These are phyloP conservation scores for Myxozyma mucilagina DNA, from an alignment of 805 yeast genomes.

Conservation along the genomic window DNA sequence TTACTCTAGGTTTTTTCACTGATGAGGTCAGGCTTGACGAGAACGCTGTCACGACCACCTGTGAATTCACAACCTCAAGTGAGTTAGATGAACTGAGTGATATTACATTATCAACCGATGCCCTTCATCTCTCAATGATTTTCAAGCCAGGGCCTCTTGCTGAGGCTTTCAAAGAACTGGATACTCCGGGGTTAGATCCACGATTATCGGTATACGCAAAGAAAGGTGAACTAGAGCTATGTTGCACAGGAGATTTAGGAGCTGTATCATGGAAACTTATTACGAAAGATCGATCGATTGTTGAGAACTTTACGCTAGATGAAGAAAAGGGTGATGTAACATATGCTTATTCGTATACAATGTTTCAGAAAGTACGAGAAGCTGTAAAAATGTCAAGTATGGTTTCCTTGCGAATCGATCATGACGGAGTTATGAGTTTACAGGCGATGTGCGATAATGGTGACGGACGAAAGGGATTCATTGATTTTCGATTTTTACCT, in stretches of 20 bases:
- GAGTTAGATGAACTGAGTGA: constrained; percentile 12
- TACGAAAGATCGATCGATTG: constrained; percentile 10
- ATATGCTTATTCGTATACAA: constrained; percentile 5
- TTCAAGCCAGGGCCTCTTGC: constrained; percentile 19
- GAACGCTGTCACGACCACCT: constrained; percentile 30
- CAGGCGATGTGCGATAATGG: constrained; percentile 35
- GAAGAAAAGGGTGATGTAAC: not conserved
- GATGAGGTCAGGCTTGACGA: constrained; percentile 24
- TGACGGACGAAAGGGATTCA: constrained; percentile 30
- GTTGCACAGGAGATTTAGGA: constrained; percentile 20
- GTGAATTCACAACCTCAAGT: constrained; percentile 32
- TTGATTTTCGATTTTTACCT: constrained; percentile 33
- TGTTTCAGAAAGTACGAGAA: constrained; percentile 25
- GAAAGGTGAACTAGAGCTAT: constrained; percentile 2
- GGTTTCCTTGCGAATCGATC: constrained; percentile 28
- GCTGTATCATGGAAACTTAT: constrained; percentile 17
- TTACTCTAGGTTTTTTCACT: not conserved
- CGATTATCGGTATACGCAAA: constrained; percentile 4
- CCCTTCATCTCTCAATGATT: constrained; percentile 12
- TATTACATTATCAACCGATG: constrained; percentile 20
- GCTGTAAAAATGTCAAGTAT: constrained; percentile 31
- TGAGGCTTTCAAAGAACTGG: constrained; percentile 28
- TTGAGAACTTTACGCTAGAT: constrained; percentile 11
- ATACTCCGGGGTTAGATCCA: constrained; percentile 20
- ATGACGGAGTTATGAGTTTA: constrained; percentile 31